A percentile compares a stretch with the other conserved stretches of the same genome.
phyloP scores from a whole-genome alignment of 2,329 filamentous ascomycete species.

The Aspergillus eucalypticola region DNA sequence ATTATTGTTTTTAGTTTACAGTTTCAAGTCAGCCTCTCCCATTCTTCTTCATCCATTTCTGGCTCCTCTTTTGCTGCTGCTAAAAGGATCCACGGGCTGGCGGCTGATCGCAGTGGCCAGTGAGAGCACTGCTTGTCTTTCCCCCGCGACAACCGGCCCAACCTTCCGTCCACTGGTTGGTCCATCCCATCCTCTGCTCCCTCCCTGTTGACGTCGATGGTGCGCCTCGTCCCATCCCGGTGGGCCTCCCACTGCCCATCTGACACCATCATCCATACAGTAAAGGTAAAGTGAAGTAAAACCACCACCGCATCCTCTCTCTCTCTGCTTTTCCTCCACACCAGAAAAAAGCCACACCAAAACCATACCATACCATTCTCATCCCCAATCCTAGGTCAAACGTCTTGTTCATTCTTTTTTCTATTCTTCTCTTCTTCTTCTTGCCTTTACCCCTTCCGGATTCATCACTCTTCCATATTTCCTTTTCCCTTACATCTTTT shows the following conservation, averaged over 20 bases:
- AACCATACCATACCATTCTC: no score
- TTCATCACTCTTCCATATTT: not conserved
- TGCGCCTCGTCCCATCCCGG: conserved; percentile 1
- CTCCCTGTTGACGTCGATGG: conserved; percentile 10
- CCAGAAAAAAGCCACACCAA: not conserved
- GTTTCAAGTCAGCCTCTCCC: not conserved
- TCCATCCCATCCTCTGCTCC: conserved; percentile 1
- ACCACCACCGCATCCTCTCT: not conserved
- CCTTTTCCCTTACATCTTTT: not conserved
- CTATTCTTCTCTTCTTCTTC: not conserved
- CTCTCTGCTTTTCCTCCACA: not conserved
- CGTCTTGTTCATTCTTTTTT: not conserved
- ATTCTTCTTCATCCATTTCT: not conserved
- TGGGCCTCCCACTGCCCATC: not conserved
- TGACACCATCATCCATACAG: not conserved
- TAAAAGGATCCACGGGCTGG: conserved; percentile 11
- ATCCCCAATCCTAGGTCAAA: not conserved
- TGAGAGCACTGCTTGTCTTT: not conserved
- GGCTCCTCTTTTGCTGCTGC: not conserved
- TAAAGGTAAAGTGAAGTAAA: not conserved
- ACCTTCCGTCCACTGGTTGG: conserved; percentile 9
- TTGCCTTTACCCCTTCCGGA: no score
- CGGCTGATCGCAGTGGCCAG: conserved; percentile 1
- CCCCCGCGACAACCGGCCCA: conserved; percentile 3
- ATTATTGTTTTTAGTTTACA: not conserved